Base-by-base conservation (phyloP, 1,284 basidiomycete species). In the Schizophyllum commune region DNA sequence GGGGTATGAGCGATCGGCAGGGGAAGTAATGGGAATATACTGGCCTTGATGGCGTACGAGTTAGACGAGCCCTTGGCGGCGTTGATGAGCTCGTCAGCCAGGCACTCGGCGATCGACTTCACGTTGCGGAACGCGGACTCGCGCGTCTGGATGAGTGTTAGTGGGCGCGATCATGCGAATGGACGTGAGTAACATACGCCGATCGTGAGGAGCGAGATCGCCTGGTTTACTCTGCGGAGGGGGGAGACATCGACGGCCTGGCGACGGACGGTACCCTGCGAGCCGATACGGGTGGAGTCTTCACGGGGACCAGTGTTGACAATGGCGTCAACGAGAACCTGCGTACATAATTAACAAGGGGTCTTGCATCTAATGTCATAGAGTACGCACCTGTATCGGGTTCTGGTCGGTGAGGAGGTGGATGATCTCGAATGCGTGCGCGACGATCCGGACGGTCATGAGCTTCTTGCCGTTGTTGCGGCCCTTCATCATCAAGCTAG, bases 401-500 rank as follows among this genome's bases (percentile, higher is more conserved):
- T 99, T 99, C 81, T 96, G 94, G 87, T 99, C 97, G 71, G 94
- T 95, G 78, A 99, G 92, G 74, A 99, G 94, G 86, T 99, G 92
- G 80, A 99, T 97, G 80, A 99, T 97, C 83, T 99, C 97, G 77
- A 99, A 99, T 61, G 97, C 94, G 80, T 99, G 97, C 66, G 95
- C 93, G 71, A 99, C 97, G 72, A 99, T 99, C 79, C 97, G 95
- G 79, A 99, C 94, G 71, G 97, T 91, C 81, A 99, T 83, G 77
- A 98, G 89, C 83, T 99, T 99, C 86, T 99, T 99, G 75, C 97
- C 97, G 83, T 97, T 99, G 91, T 99, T 99, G 79, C 97, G 95
- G 69, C 97, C 97, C 83, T 99, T 98, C 96, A 99, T 99, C 97
- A 99, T 98, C 76, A 97, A 80, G 74, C 92, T 94, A 69, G 55